phyloP scores from a whole-genome alignment of 345 rosid species.

The Nephelium lappaceum region DNA sequence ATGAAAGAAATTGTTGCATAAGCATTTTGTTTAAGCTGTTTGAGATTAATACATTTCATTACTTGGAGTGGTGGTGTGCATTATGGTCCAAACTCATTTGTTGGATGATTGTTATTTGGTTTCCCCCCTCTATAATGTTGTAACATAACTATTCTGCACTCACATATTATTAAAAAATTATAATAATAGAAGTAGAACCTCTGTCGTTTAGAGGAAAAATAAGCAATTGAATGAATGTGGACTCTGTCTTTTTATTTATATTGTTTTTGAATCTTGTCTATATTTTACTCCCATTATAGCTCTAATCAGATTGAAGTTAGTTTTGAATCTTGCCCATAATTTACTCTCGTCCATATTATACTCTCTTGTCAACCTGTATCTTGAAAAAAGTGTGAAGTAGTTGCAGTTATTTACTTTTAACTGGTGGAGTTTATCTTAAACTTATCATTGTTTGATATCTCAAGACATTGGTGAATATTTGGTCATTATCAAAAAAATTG shows the following conservation, averaged over 20 bases:
- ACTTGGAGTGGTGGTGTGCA: background rate
- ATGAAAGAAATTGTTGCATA: background rate
- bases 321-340: too few species aligned
- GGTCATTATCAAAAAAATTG: background rate
- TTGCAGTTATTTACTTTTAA: background rate
- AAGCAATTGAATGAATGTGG: background rate
- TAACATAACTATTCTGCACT: background rate
- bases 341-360: too few species aligned
- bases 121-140: background rate
- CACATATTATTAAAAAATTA: background rate
- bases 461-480: background rate
- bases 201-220: background rate
- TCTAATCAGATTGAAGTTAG: background rate
- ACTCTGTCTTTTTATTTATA: background rate
- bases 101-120: background rate
- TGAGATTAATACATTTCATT: background rate
- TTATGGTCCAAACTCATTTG: background rate
- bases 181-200: background rate
- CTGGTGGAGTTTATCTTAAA: background rate
- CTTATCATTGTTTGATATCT: background rate
- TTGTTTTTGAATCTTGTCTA: too few species aligned
- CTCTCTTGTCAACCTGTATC: background rate
- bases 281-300: background rate
- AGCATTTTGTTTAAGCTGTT: background rate
- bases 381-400: background rate